Evolutionary conservation across 2,329 filamentous ascomycete species (phyloP).

Genomic region (Aspergillus fructus): DNA sequence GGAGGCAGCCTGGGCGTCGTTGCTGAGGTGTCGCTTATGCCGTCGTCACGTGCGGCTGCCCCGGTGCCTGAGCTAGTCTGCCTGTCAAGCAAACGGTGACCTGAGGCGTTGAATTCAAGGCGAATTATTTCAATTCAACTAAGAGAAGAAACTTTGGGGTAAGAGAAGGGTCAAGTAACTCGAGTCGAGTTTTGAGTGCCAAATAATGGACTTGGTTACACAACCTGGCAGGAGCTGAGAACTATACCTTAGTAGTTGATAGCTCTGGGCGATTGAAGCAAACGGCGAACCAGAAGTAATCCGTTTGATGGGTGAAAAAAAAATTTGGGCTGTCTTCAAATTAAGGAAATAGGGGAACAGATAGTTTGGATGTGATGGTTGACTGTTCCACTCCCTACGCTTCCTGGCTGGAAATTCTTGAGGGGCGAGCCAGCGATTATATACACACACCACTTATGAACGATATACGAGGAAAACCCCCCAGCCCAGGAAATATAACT

Average conservation of each 20-base stretch:
- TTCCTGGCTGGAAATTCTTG: too few relatives aligned
- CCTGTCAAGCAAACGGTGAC: constrained; percentile 3
- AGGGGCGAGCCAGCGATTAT: background rate
- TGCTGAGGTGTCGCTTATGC: constrained; percentile 44
- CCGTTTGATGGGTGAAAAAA: too few relatives aligned
- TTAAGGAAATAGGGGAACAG: too few relatives aligned
- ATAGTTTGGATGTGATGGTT: too few relatives aligned
- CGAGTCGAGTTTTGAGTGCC: background rate
- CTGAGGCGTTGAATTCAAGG: background rate
- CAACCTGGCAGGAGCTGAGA: background rate
- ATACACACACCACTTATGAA: background rate
- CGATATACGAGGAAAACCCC: background rate
- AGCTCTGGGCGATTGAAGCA: background rate
- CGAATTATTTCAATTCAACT: background rate
- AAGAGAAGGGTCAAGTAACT: background rate
- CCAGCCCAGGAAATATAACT: background rate
- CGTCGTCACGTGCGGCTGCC: constrained; percentile 33
- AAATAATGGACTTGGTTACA: background rate
- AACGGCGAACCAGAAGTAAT: background rate
- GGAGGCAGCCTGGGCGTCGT: constrained; percentile 37
- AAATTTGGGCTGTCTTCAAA: too few relatives aligned
- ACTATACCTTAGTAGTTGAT: background rate
- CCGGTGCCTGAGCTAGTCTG: constrained; percentile 15
- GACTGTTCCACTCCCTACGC: too few relatives aligned
- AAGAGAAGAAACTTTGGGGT: background rate